These are phyloP conservation scores for Beauveria varroae DNA, from an alignment of 2,329 filamentous ascomycete species.

Conservation along the genomic window DNA sequence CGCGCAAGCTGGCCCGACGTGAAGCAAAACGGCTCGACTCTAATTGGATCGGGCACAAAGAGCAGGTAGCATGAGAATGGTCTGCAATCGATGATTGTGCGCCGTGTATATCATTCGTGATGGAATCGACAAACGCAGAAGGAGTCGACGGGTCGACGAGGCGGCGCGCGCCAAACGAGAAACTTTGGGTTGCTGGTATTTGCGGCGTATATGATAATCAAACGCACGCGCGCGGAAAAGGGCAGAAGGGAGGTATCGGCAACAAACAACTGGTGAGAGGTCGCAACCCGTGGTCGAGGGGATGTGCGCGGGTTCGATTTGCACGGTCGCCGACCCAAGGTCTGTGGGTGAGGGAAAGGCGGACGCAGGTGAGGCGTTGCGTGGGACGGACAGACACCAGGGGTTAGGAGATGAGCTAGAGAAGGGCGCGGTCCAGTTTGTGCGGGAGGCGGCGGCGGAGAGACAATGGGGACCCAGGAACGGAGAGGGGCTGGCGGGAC, in stretches of 20 bases:
- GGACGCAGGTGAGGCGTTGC: background rate
- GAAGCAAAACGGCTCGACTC: background rate
- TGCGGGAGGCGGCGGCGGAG: background rate
- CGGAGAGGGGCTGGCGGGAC: background rate
- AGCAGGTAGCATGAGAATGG: background rate
- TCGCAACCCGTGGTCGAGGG: background rate
- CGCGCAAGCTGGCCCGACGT: background rate
- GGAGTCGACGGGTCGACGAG: background rate
- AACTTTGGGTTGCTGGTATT: background rate
- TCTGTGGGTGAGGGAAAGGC: conserved; percentile 2
- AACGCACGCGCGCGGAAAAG: background rate
- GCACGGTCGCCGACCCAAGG: conserved; percentile 1
- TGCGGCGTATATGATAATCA: background rate
- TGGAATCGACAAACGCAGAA: background rate
- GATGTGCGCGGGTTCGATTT: background rate
- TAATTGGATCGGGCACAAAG: background rate
- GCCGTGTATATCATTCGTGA: background rate
- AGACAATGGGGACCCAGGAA: background rate
- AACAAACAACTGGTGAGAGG: background rate
- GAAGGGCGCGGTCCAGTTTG: background rate
- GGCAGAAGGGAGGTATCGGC: background rate
- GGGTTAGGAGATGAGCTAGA: conserved; percentile 1
- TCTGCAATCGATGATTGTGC: background rate
- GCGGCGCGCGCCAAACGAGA: background rate
- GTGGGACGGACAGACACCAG: conserved; percentile 1